phyloP scores from a whole-genome alignment of 805 yeast genomes.

The Komagataella pastoris region DNA sequence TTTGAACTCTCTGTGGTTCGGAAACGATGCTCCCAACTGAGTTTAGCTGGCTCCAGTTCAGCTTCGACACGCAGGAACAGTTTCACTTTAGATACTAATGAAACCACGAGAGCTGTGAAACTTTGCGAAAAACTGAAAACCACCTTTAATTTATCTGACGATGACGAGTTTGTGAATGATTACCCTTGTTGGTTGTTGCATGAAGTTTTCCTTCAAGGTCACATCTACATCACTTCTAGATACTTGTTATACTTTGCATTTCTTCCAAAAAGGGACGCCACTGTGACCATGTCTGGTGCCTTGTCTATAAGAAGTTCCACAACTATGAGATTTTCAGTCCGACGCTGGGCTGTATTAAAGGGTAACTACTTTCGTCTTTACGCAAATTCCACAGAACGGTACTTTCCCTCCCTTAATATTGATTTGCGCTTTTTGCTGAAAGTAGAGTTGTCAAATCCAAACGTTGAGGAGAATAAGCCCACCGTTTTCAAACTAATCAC shows the following conservation, averaged over 20 bases:
- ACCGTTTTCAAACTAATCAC: constrained; percentile 48
- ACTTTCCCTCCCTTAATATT: constrained; percentile 69
- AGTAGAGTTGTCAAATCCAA: constrained; percentile 31
- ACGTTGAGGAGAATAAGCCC: constrained; percentile 10
- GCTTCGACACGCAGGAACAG: neutral
- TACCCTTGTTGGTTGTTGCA: constrained; percentile 70
- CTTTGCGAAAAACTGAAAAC: constrained; percentile 17
- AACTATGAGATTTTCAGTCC: constrained; percentile 20
- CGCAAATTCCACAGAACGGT: constrained; percentile 61
- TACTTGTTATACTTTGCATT: constrained; percentile 67
- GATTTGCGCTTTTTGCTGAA: constrained; percentile 52
- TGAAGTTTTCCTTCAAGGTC: constrained; percentile 81
- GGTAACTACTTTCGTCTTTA: constrained; percentile 59
- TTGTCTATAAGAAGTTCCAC: constrained; percentile 27
- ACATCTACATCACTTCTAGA: constrained; percentile 53
- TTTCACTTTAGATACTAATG: neutral
- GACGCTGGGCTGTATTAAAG: constrained; percentile 75
- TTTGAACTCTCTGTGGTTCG: neutral
- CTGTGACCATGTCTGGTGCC: constrained; percentile 33
- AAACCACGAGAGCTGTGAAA: constrained; percentile 3
- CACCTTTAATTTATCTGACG: constrained; percentile 32
- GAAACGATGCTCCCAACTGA: neutral
- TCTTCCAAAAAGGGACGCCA: constrained; percentile 43
- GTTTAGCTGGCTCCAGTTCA: neutral
- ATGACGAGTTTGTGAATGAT: constrained; percentile 45